Conservation (phyloP, 1,284 basidiomycete species). For the Takashimella tepidaria region DNA sequence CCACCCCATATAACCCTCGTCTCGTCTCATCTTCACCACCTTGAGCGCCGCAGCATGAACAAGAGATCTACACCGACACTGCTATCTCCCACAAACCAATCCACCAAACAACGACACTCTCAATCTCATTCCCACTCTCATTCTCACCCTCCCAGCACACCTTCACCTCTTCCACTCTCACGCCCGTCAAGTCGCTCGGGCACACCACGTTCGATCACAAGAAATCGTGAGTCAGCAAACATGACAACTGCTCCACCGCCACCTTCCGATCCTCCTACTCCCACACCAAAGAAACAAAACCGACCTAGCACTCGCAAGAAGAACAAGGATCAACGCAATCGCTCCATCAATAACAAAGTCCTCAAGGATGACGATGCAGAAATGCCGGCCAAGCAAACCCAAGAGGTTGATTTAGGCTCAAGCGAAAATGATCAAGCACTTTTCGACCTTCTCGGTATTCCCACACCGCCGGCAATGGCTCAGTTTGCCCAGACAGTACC, state of each 20-base stretch:
- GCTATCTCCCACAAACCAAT: neutral
- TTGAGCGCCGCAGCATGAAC: conserved; percentile 2
- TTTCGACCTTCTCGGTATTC: conserved; percentile 33
- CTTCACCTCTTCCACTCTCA: neutral
- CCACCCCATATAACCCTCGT: neutral
- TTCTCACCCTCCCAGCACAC: neutral
- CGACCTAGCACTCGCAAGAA: neutral
- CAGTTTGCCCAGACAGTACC: neutral
- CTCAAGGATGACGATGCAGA: neutral
- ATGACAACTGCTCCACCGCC: conserved; percentile 5
- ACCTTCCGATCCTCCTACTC: conserved; percentile 1
- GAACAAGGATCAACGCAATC: conserved; percentile 1
- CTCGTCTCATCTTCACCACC: neutral
- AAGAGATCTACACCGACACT: neutral
- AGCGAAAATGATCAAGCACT: conserved; percentile 28
- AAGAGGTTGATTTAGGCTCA: neutral
- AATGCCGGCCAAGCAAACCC: too few relatives aligned
- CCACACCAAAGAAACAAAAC: conserved; percentile 6
- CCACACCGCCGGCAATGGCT: conserved; percentile 3
- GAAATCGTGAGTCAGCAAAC: conserved; percentile 12
- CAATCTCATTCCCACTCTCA: neutral
- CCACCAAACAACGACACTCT: neutral
- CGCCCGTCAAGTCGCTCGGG: neutral
- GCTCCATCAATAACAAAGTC: conserved; percentile 1
- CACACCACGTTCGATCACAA: neutral